Evolutionary conservation across 1,284 basidiomycete species (phyloP), one percentile per base, ranked within the genome.

Genomic region (Sphagnurus paluster): DNA sequence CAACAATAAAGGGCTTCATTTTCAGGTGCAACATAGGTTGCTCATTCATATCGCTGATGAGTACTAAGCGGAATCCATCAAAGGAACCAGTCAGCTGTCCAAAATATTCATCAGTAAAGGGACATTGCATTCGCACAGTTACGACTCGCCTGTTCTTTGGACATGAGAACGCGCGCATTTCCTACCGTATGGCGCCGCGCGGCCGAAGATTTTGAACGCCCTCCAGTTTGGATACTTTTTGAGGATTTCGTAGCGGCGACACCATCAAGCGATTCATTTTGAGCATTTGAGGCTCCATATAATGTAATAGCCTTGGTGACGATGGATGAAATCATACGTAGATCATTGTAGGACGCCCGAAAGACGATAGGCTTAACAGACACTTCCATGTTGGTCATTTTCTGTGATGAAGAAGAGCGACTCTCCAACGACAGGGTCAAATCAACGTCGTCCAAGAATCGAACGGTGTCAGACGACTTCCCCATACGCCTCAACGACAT

Each of bases 401-500:
- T 84, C 44, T 90, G 85, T 2, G 76, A 77, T 2, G 80, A 77
- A 11, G 84, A 79, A n/a, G 81, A 76, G 3, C 90, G 82, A 50
- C 77, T 92, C 65, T 98, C 95, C 54, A 97, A 72, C 6, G 93
- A 88, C 36, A 98, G 73, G 0, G 93, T 90, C 39, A 98, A 60
- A 63, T 97, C 92, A 39, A 98, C 76, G 53, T 98, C 91, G 65
- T 99, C 97, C 55, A 99, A 74, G 70, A 99, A 93, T 30, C 93
- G 84, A 35, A 96, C 87, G 33, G 82, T 85, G 53, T 99, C 96
- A 2, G 84, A 75, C 32, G 82, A 76, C 52, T 80, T 80, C 55
- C 91, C 91, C 94, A 99, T 99, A 20, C 79, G 78, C 52, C 87
- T 84, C 34, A 99, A 77, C 13, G 94, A 98, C 94, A 99, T 98